These are phyloP conservation scores for Aristolochia californica DNA, from an alignment of 164 flowering plant genomes.

Conservation along the genomic window DNA sequence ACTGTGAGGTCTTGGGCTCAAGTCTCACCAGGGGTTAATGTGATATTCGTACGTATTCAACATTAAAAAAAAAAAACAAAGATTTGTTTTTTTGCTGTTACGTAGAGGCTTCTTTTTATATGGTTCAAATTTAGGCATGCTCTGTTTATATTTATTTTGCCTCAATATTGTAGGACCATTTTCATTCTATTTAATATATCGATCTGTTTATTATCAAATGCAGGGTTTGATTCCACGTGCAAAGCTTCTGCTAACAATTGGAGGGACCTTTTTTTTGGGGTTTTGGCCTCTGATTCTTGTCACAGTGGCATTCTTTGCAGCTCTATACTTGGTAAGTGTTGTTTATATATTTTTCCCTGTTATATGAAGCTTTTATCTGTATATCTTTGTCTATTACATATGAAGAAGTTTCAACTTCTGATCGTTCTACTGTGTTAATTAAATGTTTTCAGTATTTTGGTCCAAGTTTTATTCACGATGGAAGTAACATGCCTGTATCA, in stretches of 20 bases:
- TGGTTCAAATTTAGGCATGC: neutral
- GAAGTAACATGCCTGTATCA: slow-evolving; percentile 19
- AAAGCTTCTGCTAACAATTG: slow-evolving; percentile 65
- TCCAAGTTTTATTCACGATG: slow-evolving; percentile 66
- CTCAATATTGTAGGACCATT: neutral
- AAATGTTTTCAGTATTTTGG: slow-evolving; percentile 59
- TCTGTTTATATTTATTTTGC: neutral
- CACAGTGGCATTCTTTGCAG: slow-evolving; percentile 48
- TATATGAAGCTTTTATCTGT: neutral
- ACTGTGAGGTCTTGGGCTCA: no score
- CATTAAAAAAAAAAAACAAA: no score
- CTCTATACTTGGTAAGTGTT: slow-evolving; percentile 64
- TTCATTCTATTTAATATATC: neutral
- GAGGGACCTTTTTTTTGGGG: slow-evolving; percentile 88
- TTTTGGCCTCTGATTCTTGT: slow-evolving; percentile 80
- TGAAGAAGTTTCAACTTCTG: no score
- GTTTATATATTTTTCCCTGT: neutral
- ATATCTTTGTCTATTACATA: neutral
- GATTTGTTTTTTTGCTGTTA: no score
- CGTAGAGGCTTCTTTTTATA: neutral
- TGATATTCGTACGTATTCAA: no score
- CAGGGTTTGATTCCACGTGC: slow-evolving; percentile 94
- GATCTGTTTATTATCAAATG: slow-evolving; percentile 1
- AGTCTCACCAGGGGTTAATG: no score
- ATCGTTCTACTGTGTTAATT: neutral